Base-by-base conservation (phyloP, 129 eudicot species). In the Pseudognaphalium luteoalbum region DNA sequence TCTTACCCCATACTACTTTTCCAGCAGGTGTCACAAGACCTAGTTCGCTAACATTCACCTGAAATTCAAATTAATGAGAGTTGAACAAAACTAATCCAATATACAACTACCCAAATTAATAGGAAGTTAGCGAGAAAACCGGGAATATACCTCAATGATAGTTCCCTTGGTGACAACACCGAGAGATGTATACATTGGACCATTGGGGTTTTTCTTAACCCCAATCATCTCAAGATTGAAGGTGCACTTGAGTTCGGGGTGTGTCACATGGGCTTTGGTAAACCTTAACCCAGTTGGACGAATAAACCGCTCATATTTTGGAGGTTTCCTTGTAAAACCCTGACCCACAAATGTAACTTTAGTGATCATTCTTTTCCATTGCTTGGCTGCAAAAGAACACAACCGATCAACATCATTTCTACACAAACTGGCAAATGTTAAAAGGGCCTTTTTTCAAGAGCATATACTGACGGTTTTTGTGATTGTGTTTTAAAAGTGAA, bases 1-100 rank as follows among this genome's bases (percentile, higher is more conserved):
- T 64, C 90, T 73, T 88, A 95, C 99, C 99, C 99, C 99, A 95
- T 65, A 95, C 99, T 72, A 95, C 99, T 91, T 95, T 95, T 39
- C 99, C 99, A 69, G 92, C 99, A 5, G 99, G 99, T 7, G 99
- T 95, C 21, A 95, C 99, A 32, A 95, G 89, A 75, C 99, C 99
- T 10, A 95, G 89, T 83, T 95, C 99, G 62, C 99, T 95, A 42
- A 87, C 96, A 65, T 95, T 95, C 71, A 95, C 99, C 99, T 95
- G 69, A 41, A 66, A 56, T 65, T 57, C 63, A 71, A 52, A 79
- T 30, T 63, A 2, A 60, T 37, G 1, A 30, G 21, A 6, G 17
- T 25, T 66, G 4, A 66, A 4, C 50, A 37, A 3, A 37, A 19
- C 2, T 4, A 44, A 16, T 37, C 71, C 32, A 37, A 19, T n/a